Evolutionary conservation across 2,329 filamentous ascomycete species (phyloP).

Genomic region (Erysiphe pulchra): DNA sequence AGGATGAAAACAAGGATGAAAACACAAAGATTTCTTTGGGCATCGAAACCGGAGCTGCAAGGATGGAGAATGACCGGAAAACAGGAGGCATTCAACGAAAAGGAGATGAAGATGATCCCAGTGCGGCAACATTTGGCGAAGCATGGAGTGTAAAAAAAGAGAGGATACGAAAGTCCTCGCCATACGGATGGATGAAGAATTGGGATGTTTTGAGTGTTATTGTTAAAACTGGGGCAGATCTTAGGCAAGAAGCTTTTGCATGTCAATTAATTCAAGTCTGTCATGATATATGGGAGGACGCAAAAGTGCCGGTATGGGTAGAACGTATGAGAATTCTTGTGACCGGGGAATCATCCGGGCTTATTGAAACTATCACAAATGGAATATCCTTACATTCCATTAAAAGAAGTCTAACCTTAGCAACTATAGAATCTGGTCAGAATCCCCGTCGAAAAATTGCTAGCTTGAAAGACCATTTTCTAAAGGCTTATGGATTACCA

Average conservation of each 20-base stretch:
- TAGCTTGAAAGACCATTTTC: constrained; percentile 57
- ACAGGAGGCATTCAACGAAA: constrained; percentile 60
- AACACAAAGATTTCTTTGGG: constrained; percentile 16
- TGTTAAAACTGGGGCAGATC: constrained; percentile 62
- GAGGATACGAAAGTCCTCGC: constrained; percentile 57
- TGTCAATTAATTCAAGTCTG: constrained; percentile 66
- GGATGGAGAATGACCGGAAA: constrained; percentile 78
- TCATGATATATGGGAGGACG: constrained; percentile 57
- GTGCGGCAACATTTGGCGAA: constrained; percentile 65
- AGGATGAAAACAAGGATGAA: constrained; percentile 11
- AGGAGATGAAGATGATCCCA: constrained; percentile 64
- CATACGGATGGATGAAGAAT: constrained; percentile 74
- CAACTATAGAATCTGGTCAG: constrained; percentile 43
- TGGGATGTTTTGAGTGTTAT: constrained; percentile 76
- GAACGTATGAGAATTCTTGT: constrained; percentile 72
- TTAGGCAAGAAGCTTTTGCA: constrained; percentile 66
- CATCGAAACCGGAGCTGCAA: constrained; percentile 42
- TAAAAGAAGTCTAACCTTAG: constrained; percentile 56
- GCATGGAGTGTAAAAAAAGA: constrained; percentile 69
- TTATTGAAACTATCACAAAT: constrained; percentile 74
- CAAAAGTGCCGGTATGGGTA: constrained; percentile 56
- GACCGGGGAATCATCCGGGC: constrained; percentile 58
- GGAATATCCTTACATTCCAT: constrained; percentile 69
- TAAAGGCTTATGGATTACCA: constrained; percentile 49
- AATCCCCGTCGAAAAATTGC: constrained; percentile 55